These are phyloP conservation scores for Lachnellula occidentalis DNA, from an alignment of 2,329 filamentous ascomycete species.

Conservation along the genomic window DNA sequence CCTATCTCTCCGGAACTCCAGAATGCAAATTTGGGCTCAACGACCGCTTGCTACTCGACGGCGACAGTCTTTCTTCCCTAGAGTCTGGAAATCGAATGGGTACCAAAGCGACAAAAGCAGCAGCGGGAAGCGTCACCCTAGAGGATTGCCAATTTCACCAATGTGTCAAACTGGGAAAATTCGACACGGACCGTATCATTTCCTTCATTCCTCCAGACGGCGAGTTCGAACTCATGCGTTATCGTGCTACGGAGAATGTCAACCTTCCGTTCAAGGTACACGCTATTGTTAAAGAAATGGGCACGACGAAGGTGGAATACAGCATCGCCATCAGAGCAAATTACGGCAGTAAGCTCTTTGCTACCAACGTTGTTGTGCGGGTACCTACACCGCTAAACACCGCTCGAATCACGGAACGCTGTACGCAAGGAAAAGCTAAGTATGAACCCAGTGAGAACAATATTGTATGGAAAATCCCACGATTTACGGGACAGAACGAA, in stretches of 20 bases:
- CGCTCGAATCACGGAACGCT: constrained; percentile 85
- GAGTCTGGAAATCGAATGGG: constrained; percentile 72
- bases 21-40: constrained; percentile 99
- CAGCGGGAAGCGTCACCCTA: constrained; percentile 88
- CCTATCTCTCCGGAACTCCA: constrained; percentile 90
- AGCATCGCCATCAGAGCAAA: constrained; percentile 97
- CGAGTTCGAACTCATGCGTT: constrained; percentile 98
- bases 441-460: constrained; percentile 98
- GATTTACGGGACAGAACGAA: constrained; percentile 98
- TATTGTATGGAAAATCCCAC: constrained; percentile 97
- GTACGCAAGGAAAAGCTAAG: constrained; percentile 93
- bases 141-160: constrained; percentile 99
- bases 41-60: constrained; percentile 86
- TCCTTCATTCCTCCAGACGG: constrained; percentile 95
- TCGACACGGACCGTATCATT: constrained; percentile 94
- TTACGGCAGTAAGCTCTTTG: constrained; percentile 92
- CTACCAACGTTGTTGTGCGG: constrained; percentile 89
- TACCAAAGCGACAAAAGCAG: constrained; percentile 88
- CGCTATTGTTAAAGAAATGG: constrained; percentile 95
- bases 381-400: constrained; percentile 97
- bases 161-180: constrained; percentile 95
- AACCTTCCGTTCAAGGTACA: constrained; percentile 99
- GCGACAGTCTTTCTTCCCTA: constrained; percentile 58
- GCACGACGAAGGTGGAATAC: constrained; percentile 97
- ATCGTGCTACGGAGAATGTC: constrained; percentile 96